These are phyloP conservation scores for Amanita subjunquillea DNA, from an alignment of 768 basidiomycete genomes.

Conservation along the genomic window DNA sequence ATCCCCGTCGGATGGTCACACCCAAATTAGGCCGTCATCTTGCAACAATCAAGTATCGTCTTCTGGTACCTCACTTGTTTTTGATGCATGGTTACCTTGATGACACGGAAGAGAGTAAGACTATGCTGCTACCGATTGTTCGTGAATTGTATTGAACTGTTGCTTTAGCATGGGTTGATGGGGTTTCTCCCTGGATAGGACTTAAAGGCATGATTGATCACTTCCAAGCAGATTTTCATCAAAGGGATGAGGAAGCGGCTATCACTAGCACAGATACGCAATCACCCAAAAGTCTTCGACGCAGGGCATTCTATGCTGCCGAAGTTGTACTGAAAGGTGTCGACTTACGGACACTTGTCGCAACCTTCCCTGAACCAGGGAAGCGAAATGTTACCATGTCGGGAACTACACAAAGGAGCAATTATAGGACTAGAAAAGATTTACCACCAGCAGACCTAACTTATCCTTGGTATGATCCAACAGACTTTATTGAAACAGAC, in stretches of 20 bases:
- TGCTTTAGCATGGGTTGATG: conserved; percentile 59
- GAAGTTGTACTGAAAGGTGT: conserved; percentile 73
- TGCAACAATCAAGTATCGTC: conserved; percentile 86
- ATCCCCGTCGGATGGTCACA: conserved; percentile 58
- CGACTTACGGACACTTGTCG: conserved; percentile 70
- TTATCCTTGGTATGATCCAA: conserved; percentile 62
- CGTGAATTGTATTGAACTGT: conserved; percentile 1
- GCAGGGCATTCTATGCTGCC: conserved; percentile 83
- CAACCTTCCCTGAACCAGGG: conserved; percentile 63
- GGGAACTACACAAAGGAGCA: conserved; percentile 32
- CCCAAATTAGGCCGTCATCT: conserved; percentile 85
- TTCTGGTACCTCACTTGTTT: conserved; percentile 66
- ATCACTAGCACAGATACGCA: conserved; percentile 46
- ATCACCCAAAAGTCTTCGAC: conserved; percentile 49
- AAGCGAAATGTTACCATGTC: conserved; percentile 48
- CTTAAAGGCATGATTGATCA: conserved; percentile 75
- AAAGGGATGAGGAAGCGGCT: conserved; percentile 73
- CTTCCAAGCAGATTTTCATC: conserved; percentile 87
- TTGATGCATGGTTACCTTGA: conserved; percentile 85
- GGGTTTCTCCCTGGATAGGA: conserved; percentile 72
- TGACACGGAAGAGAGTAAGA: conserved; percentile 54
- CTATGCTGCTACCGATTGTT: not conserved
- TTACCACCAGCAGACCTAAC: conserved; percentile 31
- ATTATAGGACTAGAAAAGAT: conserved; percentile 36
- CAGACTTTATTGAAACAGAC: conserved; percentile 79